Percentiles rank a stretch among this genome's conserved stretches.
Conservation (phyloP, 2,329 filamentous ascomycete species). For the Scopulariopsis brevicaulis region DNA sequence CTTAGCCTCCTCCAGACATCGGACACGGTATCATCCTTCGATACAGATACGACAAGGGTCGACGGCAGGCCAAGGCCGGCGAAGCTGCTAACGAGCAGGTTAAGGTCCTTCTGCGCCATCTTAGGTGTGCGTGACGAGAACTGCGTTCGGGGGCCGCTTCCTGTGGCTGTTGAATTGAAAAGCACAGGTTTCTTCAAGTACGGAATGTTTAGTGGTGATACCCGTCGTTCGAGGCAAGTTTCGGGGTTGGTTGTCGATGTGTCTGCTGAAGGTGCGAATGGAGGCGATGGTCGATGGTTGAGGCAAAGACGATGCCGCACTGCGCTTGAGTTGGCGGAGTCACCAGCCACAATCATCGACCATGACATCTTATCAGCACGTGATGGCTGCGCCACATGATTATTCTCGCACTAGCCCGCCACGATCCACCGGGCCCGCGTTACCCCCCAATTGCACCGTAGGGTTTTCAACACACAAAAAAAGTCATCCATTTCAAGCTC, state of each 20-base stretch:
- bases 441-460: conserved; percentile 13
- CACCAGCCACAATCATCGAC: background rate
- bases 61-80: conserved; percentile 70
- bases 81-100: conserved; percentile 78
- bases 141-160: background rate
- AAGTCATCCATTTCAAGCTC: conserved; percentile 29
- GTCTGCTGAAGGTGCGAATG: background rate
- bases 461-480: conserved; percentile 35
- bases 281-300: background rate
- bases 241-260: background rate
- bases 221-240: background rate
- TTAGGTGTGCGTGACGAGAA: background rate
- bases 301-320: background rate
- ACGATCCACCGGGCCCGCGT: background rate
- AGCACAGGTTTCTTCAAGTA: background rate
- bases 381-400: background rate
- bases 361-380: background rate
- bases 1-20: conserved; percentile 55
- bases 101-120: conserved; percentile 53
- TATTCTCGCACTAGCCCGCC: background rate
- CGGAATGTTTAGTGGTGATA: background rate
- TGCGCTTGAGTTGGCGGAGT: background rate
- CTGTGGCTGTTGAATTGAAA: background rate
- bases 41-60: conserved; percentile 69
- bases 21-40: conserved; percentile 50